Base-by-base conservation (phyloP, 108 stramenopile species). In the Aureococcus anophagefferens region DNA sequence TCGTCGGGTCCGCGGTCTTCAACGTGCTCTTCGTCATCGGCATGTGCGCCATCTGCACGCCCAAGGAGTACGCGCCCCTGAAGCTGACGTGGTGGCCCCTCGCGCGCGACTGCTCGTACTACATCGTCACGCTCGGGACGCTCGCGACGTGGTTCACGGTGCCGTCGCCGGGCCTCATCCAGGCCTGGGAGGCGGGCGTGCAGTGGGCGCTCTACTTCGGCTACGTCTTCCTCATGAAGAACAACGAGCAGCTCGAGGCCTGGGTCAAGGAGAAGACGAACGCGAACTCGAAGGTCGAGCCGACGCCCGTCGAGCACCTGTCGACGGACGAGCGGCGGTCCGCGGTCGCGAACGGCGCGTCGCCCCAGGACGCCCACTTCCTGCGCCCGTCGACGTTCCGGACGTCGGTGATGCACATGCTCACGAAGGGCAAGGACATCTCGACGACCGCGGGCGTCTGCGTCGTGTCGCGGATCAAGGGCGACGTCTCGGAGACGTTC, bases 401-500 rank as follows among this genome's bases (percentile, higher is more conserved):
- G 28, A 87, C 90, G 0, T 88, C 88, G 33, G 80, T 91, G 34
- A 75, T 91, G 33, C 88, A 86, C 51, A 76, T 90, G 16, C 74
- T 90, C 28, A 83, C 80, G 46, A 83, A 82, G 4, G 11, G 11
- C 7, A 4, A 11, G 37, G 79, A 81, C 73, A 84, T 86, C 84
- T 70, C 76, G 46, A 84, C 88, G n/a, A 86, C 76, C 31, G 90
- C 83, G 29, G 90, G 90, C 32, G 75, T 87, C 9, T 87, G 84
- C 30, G 88, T 91, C 65, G 90, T 91, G 4, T 76, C 86, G 66
- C 85, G 85, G 73, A 86, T 91, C 67, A 69, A 76, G 32, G 90
- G 90, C 33, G 86, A 91, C 77, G 90, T 84, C 64, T 79, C 85
- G 62, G 75, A 81, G 45, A 86, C 88, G 30, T 91, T 91, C 77